Evolutionary conservation across 2,329 filamentous ascomycete genomes (phyloP), one percentile per base, ranked within the genome.

Genomic region (Chaetomium sp.): DNA sequence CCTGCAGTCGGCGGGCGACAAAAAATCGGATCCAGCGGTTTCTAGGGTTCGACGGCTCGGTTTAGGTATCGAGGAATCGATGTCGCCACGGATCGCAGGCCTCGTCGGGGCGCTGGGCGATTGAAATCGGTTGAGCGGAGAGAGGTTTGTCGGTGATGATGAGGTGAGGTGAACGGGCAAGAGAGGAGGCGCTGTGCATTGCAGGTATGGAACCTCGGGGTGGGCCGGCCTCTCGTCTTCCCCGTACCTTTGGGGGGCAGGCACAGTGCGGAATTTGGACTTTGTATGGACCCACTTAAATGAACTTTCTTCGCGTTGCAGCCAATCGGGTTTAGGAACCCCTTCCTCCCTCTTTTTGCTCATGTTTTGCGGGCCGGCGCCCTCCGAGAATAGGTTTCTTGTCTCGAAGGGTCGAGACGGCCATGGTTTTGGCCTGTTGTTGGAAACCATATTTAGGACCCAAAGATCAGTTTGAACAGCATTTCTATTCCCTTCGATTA

Each of bases 101-200:
- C 59, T 64, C 47, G 61, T 57, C 35, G 49, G 37, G 61, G 57
- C 59, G 57, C 59, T 61, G 57, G 54, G 58, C 62, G 61, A 65
- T 65, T 59, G 54, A 59, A 54, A 41, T 51, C 37, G 52, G 59
- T 57, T 59, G 44, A 55, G 53, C 46, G 54, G 51, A 42, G 49
- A 56, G 52, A 49, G 56, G 60, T 63, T 59, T 58, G 57, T 56
- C 47, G 60, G 59, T 62, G 62, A 62, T 60, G 60, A 27, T 27
- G 59, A 59, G 55, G 53, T 12, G 56, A 54, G 56, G 57, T 51
- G 49, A 53, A 56, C 48, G 49, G 53, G 58, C 40, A 43, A 52
- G 48, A 57, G 58, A 61, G 61, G 60, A 61, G 60, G 59, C 52
- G 60, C 53, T 54, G 35, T n/a, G 49, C 14, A 49, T 41, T 46